Base-by-base conservation (phyloP, 2,329 filamentous ascomycete genomes). In the Pyrenochaeta sp. region DNA sequence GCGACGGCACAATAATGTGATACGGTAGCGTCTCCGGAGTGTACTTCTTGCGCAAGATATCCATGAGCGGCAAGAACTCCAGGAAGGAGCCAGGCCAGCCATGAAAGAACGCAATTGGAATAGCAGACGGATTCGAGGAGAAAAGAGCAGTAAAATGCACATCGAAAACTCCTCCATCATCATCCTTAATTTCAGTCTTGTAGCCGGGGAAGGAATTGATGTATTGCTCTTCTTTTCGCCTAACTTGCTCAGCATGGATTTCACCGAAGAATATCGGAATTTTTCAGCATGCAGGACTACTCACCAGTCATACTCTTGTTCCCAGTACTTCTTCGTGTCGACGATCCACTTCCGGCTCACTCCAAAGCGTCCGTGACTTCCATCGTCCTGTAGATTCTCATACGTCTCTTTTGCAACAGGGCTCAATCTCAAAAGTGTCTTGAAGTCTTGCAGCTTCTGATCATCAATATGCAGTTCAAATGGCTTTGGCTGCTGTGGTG, bases 141-240 rank as follows among this genome's bases (percentile, higher is more conserved):
- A 84, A 84, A 0, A 84, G 67, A 0, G 74, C 81, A 1, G 73
- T 60, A 55, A 84, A 84, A 54, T 84, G 81, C 27, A 84, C 68
- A 3, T 71, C 59, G 41, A 76, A 69, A 1, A 52, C 56, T 8
- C 51, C 48, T 13, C 67, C 66, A 6, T 73, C 65, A 4, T 65
- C 62, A 17, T 77, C 74, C 8, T 71, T 67, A 36, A 81, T 67
- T 1, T 65, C 49, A 0, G 70, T 63, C 2, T 65, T 77, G 66
- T 74, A 82, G 47, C 82, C 78, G 2, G 78, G 78, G 30, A 78
- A 77, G 9, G 65, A 71, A 55, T 82, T 82, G 53, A 81, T 74
- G 11, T 59, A 54, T 13, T 63, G 60, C 56, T 74, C 76, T 46
- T 70, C 60, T 61, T 58, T 62, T 51, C 67, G 69, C 75, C 65